These are phyloP conservation scores for Baeospora myosura DNA, from an alignment of 1,284 basidiomycete species.

Conservation along the genomic window DNA sequence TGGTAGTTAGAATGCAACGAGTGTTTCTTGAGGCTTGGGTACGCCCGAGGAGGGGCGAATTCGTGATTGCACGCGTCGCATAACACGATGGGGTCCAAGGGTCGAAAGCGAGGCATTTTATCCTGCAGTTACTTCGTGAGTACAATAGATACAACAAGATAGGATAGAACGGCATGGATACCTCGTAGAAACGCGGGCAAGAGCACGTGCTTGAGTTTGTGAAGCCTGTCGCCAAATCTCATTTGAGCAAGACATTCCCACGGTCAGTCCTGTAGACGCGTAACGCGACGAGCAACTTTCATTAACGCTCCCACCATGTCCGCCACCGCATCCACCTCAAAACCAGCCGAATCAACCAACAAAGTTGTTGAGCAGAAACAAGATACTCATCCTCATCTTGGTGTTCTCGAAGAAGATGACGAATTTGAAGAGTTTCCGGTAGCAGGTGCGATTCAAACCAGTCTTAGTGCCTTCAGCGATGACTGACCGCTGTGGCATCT, in stretches of 20 bases:
- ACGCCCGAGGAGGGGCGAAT: too few relatives aligned
- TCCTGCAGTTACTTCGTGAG: too few relatives aligned
- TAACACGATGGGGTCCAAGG: too few relatives aligned
- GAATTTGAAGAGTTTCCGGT: conserved; percentile 47
- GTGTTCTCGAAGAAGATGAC: conserved; percentile 77
- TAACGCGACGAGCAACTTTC: background rate
- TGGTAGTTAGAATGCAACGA: too few relatives aligned
- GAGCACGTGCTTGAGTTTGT: too few relatives aligned
- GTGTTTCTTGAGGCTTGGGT: too few relatives aligned
- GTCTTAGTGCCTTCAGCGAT: background rate
- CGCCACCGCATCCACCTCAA: conserved; percentile 10
- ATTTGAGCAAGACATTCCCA: background rate
- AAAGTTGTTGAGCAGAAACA: conserved; percentile 8
- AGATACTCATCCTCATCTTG: conserved; percentile 42
- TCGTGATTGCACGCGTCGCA: too few relatives aligned
- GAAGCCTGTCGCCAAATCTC: too few relatives aligned
- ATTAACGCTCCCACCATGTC: conserved; percentile 7
- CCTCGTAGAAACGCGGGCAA: too few relatives aligned
- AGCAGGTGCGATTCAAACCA: conserved; percentile 5
- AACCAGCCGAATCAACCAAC: conserved; percentile 4
- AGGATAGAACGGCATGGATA: too few relatives aligned
- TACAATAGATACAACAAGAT: too few relatives aligned
- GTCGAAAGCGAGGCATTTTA: too few relatives aligned
- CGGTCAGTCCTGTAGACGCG: background rate
- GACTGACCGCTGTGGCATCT: background rate